A percentile compares a stretch with the other conserved stretches of the same genome.
These are phyloP conservation scores for Leccinum uliginosum DNA, from an alignment of 768 basidiomycete species.

Conservation along the genomic window DNA sequence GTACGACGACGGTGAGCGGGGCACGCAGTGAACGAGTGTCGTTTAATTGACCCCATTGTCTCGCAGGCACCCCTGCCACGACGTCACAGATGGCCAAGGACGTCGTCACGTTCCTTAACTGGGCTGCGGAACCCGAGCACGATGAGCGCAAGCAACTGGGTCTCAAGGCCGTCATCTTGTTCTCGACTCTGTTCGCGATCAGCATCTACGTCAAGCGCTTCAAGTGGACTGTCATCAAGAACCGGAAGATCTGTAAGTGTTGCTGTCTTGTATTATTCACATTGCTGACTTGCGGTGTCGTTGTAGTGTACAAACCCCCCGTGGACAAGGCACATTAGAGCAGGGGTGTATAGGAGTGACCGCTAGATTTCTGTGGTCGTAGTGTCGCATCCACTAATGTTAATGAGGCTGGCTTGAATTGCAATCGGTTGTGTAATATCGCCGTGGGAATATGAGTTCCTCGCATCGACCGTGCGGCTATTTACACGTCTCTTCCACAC, in stretches of 20 bases:
- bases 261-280: neutral
- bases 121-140: conserved; percentile 97
- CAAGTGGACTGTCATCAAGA: conserved; percentile 92
- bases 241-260: conserved; percentile 81
- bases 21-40: neutral
- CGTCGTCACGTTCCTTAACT: conserved; percentile 90
- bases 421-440: neutral
- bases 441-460: conserved; percentile 20
- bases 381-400: conserved; percentile 22
- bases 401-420: conserved; percentile 19
- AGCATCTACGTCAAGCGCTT: conserved; percentile 91
- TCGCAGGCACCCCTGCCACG: conserved; percentile 86
- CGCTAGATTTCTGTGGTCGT: conserved; percentile 27
- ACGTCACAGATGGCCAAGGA: conserved; percentile 99
- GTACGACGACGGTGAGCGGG: conserved; percentile 79
- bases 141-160: conserved; percentile 98
- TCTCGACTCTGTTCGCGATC: conserved; percentile 77
- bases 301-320: conserved; percentile 38
- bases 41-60: conserved; percentile 7
- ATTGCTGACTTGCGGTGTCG: conserved; percentile 4
- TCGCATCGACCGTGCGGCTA: neutral
- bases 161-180: conserved; percentile 91
- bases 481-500: conserved; percentile 8
- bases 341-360: conserved; percentile 1
- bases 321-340: conserved; percentile 32